phyloP scores from a whole-genome alignment of 371 early-diverging fungal species.

The Rhizomucor miehei region DNA sequence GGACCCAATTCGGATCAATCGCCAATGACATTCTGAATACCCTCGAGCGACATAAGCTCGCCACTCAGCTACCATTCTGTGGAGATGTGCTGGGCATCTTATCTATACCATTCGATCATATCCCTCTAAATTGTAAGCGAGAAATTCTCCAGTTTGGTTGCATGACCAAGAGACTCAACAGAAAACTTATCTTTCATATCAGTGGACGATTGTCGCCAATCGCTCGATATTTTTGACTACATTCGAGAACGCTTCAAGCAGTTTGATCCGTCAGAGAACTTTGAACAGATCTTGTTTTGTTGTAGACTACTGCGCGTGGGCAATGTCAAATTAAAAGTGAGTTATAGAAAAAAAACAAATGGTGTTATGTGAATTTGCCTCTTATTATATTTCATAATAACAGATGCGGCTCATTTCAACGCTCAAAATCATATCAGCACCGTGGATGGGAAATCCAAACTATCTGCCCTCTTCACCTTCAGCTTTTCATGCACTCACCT shows the following conservation, averaged over 20 bases:
- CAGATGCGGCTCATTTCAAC: slow-evolving; percentile 33
- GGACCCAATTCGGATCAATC: slow-evolving; percentile 4
- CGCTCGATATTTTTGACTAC: slow-evolving; percentile 48
- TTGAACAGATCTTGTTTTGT: slow-evolving; percentile 41
- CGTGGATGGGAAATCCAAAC: slow-evolving; percentile 19
- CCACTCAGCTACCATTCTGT: slow-evolving; percentile 34
- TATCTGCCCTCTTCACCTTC: slow-evolving; percentile 38
- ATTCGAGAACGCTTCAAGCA: slow-evolving; percentile 34
- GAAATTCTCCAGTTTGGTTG: neutral
- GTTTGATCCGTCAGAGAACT: slow-evolving; percentile 40
- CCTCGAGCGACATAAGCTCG: slow-evolving; percentile 31
- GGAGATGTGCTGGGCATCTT: slow-evolving; percentile 33
- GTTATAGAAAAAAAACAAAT: too few species aligned
- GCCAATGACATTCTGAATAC: slow-evolving; percentile 24
- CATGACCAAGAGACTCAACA: neutral
- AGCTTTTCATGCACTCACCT: slow-evolving; percentile 40
- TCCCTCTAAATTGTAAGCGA: slow-evolving; percentile 24
- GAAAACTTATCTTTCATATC: neutral
- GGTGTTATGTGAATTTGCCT: too few species aligned
- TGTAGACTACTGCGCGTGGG: slow-evolving; percentile 31
- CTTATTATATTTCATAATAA: neutral
- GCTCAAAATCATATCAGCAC: slow-evolving; percentile 23
- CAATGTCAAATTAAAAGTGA: slow-evolving; percentile 32
- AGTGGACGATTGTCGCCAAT: slow-evolving; percentile 42
- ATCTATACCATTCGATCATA: slow-evolving; percentile 30